phyloP scores from a whole-genome alignment of 805 yeast genomes.

The Metschnikowia gelsemii region DNA sequence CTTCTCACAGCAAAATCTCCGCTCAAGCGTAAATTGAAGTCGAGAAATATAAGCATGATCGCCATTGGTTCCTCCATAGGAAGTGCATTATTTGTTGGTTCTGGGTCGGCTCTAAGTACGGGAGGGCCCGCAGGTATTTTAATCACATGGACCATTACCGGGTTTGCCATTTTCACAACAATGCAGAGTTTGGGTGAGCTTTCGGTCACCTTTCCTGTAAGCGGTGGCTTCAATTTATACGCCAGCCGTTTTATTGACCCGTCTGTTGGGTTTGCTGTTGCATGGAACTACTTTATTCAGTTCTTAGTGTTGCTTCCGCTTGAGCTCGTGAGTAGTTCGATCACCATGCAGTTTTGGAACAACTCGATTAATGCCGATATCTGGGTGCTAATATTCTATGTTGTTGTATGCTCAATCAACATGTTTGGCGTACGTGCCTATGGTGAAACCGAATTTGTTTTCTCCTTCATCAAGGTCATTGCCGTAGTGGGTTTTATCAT shows the following conservation, averaged over 20 bases:
- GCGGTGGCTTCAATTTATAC: conserved; percentile 63
- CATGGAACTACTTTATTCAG: conserved; percentile 63
- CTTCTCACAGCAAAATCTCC: conserved; percentile 45
- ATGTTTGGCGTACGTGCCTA: conserved; percentile 53
- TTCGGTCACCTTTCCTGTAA: conserved; percentile 21
- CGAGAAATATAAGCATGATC: conserved; percentile 66
- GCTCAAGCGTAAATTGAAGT: conserved; percentile 40
- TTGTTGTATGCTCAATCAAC: conserved; percentile 47
- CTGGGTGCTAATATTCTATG: conserved; percentile 58
- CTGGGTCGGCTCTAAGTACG: conserved; percentile 62
- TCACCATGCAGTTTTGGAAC: conserved; percentile 23
- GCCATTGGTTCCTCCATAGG: conserved; percentile 84
- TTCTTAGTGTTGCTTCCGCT: conserved; percentile 63
- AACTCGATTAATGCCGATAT: conserved; percentile 18
- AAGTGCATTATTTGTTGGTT: conserved; percentile 75
- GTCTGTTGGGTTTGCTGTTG: conserved; percentile 57
- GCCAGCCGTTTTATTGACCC: conserved; percentile 55
- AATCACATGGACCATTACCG: conserved; percentile 66
- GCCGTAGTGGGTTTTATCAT: conserved; percentile 51
- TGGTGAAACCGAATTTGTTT: conserved; percentile 57
- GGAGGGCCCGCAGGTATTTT: conserved; percentile 71
- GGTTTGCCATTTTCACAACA: conserved; percentile 57
- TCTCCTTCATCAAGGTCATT: conserved; percentile 47
- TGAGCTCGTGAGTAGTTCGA: conserved; percentile 62
- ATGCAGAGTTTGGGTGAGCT: conserved; percentile 21